Conservation (phyloP, 345 rosid species). For the Populus deltoides region DNA sequence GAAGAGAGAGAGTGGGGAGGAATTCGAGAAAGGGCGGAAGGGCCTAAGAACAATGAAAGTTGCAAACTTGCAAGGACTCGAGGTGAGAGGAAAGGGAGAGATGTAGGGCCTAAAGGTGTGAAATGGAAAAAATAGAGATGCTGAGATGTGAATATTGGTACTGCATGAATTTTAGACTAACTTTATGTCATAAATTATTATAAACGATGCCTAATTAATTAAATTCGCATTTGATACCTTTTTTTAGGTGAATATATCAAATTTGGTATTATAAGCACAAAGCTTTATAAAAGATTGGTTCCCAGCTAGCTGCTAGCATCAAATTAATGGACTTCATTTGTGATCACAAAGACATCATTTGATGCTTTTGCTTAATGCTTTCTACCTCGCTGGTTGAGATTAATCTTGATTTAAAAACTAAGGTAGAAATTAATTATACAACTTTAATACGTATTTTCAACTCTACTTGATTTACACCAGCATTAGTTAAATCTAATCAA, state of each 20-base stretch:
- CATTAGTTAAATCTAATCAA: too few relatives aligned
- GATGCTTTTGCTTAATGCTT: slow-evolving; percentile 10
- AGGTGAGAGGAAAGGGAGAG: slow-evolving; percentile 8
- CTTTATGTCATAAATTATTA: not conserved
- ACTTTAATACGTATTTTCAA: not conserved
- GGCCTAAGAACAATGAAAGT: slow-evolving; percentile 9
- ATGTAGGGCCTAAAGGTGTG: slow-evolving; percentile 22
- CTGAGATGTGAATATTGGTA: not conserved
- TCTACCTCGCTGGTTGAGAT: not conserved
- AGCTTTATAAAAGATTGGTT: not conserved
- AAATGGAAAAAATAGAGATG: slow-evolving; percentile 14
- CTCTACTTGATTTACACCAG: too few relatives aligned
- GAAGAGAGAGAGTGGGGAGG: not conserved
- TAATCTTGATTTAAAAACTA: not conserved
- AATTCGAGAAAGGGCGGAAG: slow-evolving; percentile 1
- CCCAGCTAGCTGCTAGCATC: not conserved
- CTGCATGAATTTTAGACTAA: not conserved
- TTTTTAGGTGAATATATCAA: not conserved
- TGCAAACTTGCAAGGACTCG: not conserved
- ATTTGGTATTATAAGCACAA: not conserved
- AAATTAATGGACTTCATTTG: not conserved
- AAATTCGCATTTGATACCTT: slow-evolving; percentile 14
- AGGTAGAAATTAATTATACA: not conserved
- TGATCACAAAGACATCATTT: not conserved
- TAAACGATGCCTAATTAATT: not conserved